These are phyloP conservation scores for Monilinia fructicola DNA, from an alignment of 2,329 filamentous ascomycete species.

Conservation along the genomic window DNA sequence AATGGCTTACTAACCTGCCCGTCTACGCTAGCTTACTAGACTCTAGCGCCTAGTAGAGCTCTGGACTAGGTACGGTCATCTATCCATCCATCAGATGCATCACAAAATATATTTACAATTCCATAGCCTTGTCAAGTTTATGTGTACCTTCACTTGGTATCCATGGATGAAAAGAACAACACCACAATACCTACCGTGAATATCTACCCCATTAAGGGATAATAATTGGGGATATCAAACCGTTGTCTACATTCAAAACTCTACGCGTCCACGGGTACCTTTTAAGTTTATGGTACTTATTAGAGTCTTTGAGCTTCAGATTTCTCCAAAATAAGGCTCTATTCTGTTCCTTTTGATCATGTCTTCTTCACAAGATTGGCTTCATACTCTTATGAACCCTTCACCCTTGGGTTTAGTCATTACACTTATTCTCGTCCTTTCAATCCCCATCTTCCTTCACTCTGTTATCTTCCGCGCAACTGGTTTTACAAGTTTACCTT, in stretches of 20 bases:
- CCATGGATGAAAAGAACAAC: too few species aligned
- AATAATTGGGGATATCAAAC: background rate
- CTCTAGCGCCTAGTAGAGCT: too few species aligned
- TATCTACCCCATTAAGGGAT: too few species aligned
- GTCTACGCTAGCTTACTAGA: too few species aligned
- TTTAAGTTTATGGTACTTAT: background rate
- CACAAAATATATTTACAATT: background rate
- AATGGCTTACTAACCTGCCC: too few species aligned
- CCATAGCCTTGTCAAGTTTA: too few species aligned
- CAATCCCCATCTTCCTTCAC: slow-evolving; percentile 75
- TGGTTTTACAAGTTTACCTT: slow-evolving; percentile 67
- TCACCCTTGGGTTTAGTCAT: slow-evolving; percentile 62
- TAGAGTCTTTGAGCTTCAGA: background rate
- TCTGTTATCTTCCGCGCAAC: slow-evolving; percentile 64
- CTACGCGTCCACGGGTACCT: background rate
- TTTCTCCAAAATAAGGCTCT: background rate
- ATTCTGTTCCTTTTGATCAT: background rate
- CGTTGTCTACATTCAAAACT: background rate
- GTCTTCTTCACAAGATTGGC: slow-evolving; percentile 37
- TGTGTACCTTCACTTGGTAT: too few species aligned
- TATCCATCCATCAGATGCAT: background rate
- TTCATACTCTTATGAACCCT: slow-evolving; percentile 59
- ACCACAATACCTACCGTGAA: too few species aligned
- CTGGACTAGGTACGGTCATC: too few species aligned
- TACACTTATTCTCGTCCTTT: slow-evolving; percentile 69